A percentile compares a stretch with the other conserved stretches of the same genome.
Evolutionary conservation across 805 yeast genomes (phyloP).

Genomic region (Wickerhamiella allomyrinae): DNA sequence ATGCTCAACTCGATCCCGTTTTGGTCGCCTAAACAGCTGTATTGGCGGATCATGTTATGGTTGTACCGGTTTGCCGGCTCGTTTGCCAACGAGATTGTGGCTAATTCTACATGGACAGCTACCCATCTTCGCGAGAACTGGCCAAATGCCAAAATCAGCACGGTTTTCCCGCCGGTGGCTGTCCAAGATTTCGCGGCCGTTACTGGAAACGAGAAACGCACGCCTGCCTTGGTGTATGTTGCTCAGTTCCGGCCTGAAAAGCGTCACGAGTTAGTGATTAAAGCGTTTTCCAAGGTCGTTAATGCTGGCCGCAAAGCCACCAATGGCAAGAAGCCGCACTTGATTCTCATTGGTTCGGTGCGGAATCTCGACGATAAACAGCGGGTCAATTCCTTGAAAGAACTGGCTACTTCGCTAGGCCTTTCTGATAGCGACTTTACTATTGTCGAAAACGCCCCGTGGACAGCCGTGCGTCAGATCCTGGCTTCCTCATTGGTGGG

Average conservation of each 20-base stretch:
- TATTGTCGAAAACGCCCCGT: constrained; percentile 63
- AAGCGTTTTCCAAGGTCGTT: constrained; percentile 43
- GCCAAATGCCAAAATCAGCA: constrained; percentile 32
- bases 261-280: constrained; percentile 59
- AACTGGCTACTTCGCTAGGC: constrained; percentile 30
- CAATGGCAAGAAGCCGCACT: constrained; percentile 31
- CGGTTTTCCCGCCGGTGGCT: constrained; percentile 84
- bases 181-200: constrained; percentile 36
- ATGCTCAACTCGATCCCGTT: constrained; percentile 34
- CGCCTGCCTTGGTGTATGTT: constrained; percentile 34
- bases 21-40: constrained; percentile 33
- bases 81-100: constrained; percentile 47
- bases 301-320: constrained; percentile 7
- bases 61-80: constrained; percentile 54
- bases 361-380: constrained; percentile 52
- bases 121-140: constrained; percentile 59
- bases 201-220: constrained; percentile 15
- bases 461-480: constrained; percentile 41
- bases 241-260: constrained; percentile 96
- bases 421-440: constrained; percentile 32
- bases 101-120: constrained; percentile 88
- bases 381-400: constrained; percentile 38
- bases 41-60: constrained; percentile 59
- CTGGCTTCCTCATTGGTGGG: constrained; percentile 55
- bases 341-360: constrained; percentile 74